Evolutionary conservation across 306 rosid genomes (phyloP).

Genomic region (Castanea crenata): DNA sequence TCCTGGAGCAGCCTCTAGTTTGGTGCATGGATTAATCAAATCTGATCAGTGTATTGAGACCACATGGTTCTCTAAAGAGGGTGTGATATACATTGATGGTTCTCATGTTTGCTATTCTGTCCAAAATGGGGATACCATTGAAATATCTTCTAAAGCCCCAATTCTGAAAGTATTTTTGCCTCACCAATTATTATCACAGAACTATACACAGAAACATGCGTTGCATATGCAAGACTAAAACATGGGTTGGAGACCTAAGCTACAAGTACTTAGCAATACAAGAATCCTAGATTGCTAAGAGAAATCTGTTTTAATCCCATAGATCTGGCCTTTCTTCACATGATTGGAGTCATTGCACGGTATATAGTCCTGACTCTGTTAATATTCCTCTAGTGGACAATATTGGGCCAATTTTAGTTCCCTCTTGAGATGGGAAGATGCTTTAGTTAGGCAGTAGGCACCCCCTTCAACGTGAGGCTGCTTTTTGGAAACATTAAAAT

Average conservation of each 20-base stretch:
- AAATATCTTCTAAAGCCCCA: conserved; percentile 74
- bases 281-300: not conserved
- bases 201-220: conserved; percentile 11
- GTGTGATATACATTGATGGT: conserved; percentile 71
- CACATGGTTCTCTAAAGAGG: conserved; percentile 60
- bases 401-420: not conserved
- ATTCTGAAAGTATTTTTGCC: conserved; percentile 71
- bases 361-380: not conserved
- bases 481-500: not conserved
- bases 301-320: not conserved
- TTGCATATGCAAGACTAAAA: not conserved
- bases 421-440: not conserved
- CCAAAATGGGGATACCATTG: conserved; percentile 57
- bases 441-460: not conserved
- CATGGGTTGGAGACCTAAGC: not conserved
- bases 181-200: conserved; percentile 27
- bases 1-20: conserved; percentile 36
- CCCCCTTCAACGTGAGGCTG: not conserved
- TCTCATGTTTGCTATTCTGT: conserved; percentile 54
- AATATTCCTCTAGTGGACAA: not conserved
- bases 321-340: not conserved
- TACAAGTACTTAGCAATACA: not conserved
- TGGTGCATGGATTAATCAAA: conserved; percentile 56
- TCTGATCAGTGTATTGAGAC: conserved; percentile 45
- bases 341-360: not conserved